Conservation (phyloP, 2,329 filamentous ascomycete genomes). For the Hyphodiscus sp. region DNA sequence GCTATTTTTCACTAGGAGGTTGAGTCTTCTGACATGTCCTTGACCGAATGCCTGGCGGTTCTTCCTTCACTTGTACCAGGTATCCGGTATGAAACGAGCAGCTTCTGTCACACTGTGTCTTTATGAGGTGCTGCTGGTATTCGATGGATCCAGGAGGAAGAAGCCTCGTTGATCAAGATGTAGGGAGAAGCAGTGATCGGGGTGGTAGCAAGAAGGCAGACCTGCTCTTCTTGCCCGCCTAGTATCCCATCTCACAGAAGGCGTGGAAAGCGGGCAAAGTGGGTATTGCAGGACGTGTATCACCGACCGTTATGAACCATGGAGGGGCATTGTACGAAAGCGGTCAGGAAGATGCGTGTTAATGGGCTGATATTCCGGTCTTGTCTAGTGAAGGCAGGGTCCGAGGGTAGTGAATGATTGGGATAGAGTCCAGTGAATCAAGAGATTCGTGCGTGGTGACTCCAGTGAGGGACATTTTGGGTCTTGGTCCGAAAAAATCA, state of each 20-base stretch:
- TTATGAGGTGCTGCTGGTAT: neutral
- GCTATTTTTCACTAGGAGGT: neutral
- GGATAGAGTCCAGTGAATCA: neutral
- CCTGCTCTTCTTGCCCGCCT: neutral
- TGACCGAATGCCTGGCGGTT: neutral
- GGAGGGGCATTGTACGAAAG: neutral
- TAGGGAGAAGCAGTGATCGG: neutral
- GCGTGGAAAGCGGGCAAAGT: neutral
- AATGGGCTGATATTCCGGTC: neutral
- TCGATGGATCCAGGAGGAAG: neutral
- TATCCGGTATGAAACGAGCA: neutral
- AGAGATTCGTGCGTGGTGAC: neutral
- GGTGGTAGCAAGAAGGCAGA: neutral
- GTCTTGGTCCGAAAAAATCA: neutral
- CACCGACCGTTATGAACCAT: neutral
- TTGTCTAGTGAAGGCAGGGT: neutral
- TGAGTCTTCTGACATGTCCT: neutral
- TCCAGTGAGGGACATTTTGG: neutral
- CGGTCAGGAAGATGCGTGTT: neutral
- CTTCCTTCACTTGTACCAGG: neutral
- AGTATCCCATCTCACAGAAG: neutral
- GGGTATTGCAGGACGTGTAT: neutral
- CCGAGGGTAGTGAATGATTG: neutral
- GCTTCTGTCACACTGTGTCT: neutral
- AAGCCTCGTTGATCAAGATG: neutral